phyloP scores from a whole-genome alignment of 2,329 filamentous ascomycete genomes.

The Trichoderma asperellum region DNA sequence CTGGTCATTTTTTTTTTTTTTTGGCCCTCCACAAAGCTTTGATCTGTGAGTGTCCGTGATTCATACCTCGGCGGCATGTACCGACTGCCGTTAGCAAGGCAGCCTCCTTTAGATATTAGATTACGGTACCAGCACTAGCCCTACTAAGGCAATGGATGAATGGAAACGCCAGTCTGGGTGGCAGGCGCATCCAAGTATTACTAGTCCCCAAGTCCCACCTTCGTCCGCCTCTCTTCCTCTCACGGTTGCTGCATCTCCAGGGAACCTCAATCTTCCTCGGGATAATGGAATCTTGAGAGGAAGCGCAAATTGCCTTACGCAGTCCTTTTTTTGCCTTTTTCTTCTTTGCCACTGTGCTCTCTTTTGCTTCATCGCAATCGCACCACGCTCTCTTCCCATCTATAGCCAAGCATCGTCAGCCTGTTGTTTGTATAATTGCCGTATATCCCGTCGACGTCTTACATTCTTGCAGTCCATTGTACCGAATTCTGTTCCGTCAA shows the following conservation, averaged over 20 bases:
- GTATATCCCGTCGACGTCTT: not conserved
- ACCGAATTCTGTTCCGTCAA: not conserved
- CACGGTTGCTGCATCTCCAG: not conserved
- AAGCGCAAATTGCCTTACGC: constrained; percentile 2
- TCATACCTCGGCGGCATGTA: not conserved
- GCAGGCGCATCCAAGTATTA: not conserved
- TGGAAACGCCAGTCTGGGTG: not conserved
- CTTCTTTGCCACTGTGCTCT: not conserved
- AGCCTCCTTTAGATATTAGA: not conserved
- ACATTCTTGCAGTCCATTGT: not conserved
- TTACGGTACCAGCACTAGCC: not conserved
- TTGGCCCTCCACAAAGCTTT: not conserved
- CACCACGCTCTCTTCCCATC: constrained; percentile 6
- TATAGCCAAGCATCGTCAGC: not conserved
- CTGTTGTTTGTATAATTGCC: not conserved
- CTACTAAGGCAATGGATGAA: not conserved
- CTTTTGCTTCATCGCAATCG: not conserved
- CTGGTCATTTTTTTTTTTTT: constrained; percentile 1
- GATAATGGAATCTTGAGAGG: constrained; percentile 7
- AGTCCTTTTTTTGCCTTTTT: constrained; percentile 2
- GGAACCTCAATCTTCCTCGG: not conserved
- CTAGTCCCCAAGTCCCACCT: not conserved
- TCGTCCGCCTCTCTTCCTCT: not conserved
- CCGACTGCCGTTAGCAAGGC: not conserved
- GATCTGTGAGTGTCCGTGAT: not conserved